Percentiles rank a stretch among this genome's conserved stretches.
Evolutionary conservation across 176 grass and related monocot species (phyloP).

Genomic region (Carex cristatella): DNA sequence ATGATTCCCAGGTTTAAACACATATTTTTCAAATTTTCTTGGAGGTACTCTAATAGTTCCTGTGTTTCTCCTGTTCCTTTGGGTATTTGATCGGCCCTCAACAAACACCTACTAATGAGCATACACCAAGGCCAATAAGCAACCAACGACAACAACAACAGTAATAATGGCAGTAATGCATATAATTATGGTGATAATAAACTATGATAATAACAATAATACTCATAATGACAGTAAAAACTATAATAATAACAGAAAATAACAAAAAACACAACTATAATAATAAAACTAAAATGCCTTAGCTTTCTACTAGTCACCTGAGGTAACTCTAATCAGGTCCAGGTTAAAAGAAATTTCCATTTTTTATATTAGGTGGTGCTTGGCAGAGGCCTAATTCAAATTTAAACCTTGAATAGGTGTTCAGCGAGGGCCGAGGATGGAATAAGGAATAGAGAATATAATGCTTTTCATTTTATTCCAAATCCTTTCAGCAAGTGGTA

Average conservation of each 20-base stretch:
- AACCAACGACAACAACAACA: not conserved
- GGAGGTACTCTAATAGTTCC: not conserved
- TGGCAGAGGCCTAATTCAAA: not conserved
- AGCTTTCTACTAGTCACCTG: not conserved
- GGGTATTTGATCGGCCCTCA: not conserved
- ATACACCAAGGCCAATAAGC: not conserved
- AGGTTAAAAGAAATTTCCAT: not conserved
- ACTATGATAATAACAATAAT: not conserved
- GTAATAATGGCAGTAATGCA: not conserved
- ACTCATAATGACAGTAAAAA: not conserved
- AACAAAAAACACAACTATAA: not conserved
- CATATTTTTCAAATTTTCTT: not conserved
- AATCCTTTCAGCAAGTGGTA: not conserved
- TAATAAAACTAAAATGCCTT: not conserved
- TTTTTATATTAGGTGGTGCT: not conserved
- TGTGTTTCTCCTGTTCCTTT: not conserved
- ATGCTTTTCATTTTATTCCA: not conserved
- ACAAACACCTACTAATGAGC: not conserved
- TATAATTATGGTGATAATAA: not conserved
- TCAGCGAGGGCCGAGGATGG: not conserved
- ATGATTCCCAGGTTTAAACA: not conserved
- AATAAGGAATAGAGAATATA: not conserved
- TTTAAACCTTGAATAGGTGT: not conserved
- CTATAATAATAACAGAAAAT: not conserved
- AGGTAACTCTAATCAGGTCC: not conserved